Conservation (phyloP, 352 stramenopile species). For the Phytopythium oedochilum region DNA sequence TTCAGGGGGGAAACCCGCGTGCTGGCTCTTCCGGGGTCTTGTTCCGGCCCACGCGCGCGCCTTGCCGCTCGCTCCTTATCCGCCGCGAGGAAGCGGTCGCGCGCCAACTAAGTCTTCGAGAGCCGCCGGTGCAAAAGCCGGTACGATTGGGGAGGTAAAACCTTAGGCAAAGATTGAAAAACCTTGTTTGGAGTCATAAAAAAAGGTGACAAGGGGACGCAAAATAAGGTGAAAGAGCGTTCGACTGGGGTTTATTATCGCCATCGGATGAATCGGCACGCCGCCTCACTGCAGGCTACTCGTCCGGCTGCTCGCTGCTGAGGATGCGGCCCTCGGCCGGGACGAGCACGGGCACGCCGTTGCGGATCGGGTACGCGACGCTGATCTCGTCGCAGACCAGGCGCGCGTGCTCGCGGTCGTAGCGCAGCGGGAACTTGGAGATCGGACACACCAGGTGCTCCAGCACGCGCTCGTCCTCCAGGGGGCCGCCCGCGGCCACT, state of each 20-base stretch:
- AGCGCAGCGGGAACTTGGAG: conserved; percentile 79
- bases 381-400: conserved; percentile 81
- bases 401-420: conserved; percentile 46
- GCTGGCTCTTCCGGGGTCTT: background rate
- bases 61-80: background rate
- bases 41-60: too few relatives aligned
- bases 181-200: background rate
- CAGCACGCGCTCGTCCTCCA: conserved; percentile 66
- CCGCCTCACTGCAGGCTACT: too few relatives aligned
- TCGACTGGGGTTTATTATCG: background rate
- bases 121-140: background rate
- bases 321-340: conserved; percentile 70
- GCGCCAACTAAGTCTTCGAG: background rate
- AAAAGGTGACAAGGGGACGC: background rate
- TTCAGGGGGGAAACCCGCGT: background rate
- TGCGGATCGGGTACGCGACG: conserved; percentile 81
- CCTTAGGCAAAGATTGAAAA: too few relatives aligned
- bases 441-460: conserved; percentile 82
- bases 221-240: background rate
- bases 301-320: conserved; percentile 17
- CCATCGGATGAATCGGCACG: too few relatives aligned
- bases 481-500: background rate
- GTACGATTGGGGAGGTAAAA: background rate
- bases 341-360: conserved; percentile 68
- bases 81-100: background rate